phyloP scores from a whole-genome alignment of 139 green algal species.

The Coelastrella sp. region DNA sequence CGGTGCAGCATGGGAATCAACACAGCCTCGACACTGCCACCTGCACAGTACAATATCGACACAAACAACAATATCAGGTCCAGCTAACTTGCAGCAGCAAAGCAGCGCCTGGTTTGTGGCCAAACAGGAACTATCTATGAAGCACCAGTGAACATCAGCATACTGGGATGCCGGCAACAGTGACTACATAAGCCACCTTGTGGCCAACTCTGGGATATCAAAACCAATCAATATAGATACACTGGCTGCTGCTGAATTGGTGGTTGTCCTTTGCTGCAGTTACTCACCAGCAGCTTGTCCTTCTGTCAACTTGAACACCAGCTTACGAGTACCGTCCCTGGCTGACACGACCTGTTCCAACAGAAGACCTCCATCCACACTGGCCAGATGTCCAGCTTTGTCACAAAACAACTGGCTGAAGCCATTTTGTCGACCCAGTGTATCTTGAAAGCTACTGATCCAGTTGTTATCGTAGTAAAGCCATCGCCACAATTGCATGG shows the following conservation, averaged over 20 bases:
- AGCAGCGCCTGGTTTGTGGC: not conserved
- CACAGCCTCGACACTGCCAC: constrained; percentile 78
- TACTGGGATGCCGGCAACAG: no score
- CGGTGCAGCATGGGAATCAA: constrained; percentile 80
- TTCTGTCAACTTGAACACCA: constrained; percentile 76
- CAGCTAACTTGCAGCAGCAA: not conserved
- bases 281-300: constrained; percentile 56
- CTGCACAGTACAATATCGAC: not conserved
- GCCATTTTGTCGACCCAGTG: constrained; percentile 62
- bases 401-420: constrained; percentile 70
- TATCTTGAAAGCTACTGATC: constrained; percentile 63
- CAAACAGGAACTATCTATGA: no score
- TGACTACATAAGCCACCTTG: no score
- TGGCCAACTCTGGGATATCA: no score
- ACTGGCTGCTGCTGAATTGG: no score
- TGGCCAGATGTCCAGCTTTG: constrained; percentile 53
- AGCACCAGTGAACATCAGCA: no score
- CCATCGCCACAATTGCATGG: constrained; percentile 86
- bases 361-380: constrained; percentile 71
- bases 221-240: no score
- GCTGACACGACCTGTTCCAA: constrained; percentile 66
- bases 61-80: not conserved
- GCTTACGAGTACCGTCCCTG: constrained; percentile 82
- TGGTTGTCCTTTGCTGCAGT: no score
- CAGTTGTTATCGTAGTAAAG: constrained; percentile 83